Base-by-base conservation (phyloP, 2,329 filamentous ascomycete species). In the Cytospora piceicola region DNA sequence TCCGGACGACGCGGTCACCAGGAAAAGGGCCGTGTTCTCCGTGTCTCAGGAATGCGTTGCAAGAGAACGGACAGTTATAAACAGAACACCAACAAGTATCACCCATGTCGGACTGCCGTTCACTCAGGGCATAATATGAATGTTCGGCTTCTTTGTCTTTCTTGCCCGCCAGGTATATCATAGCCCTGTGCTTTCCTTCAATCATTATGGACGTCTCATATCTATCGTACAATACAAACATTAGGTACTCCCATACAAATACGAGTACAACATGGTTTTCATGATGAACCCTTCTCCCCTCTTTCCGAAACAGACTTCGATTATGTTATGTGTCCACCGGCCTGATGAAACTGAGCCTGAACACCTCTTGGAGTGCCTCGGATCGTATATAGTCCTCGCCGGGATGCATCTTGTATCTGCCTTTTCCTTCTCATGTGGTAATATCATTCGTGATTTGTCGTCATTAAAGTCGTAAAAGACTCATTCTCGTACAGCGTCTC, bases 401-500 rank as follows among this genome's bases (percentile, higher is more conserved):
- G 46, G 46, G n/a, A 24, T 49, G 46, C 46, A 24, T 14, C n/a
- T 14, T 14, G n/a, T 49, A 20, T 49, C n/a, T 49, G 46, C 46
- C 42, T 24, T 49, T 49, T 24, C 22, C 46, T 24, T 49, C 46
- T 36, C 29, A 57, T 24, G 4, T 32, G 49, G 22, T 56, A 27
- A 46, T 14, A 27, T 55, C 39, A 36, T 55, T 58, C 61, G 36
- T 63, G 29, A 52, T 58, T 57, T 46, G 54, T 64, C 49, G 57
- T 59, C 46, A 53, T 58, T 52, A 64, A 58, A 46, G 36, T 64
- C 62, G 62, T 64, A 59, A 49, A 49, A 24, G 49, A 32, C 29
- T 64, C 56, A 57, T 64, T 59, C 58, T 64, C 62, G 56, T 64
- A 64, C 62, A 64, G 46, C 46, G 46, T 49, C n/a, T 49, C n/a